Conservation (phyloP, 345 rosid species). For the Excoecaria cochinchinensis region DNA sequence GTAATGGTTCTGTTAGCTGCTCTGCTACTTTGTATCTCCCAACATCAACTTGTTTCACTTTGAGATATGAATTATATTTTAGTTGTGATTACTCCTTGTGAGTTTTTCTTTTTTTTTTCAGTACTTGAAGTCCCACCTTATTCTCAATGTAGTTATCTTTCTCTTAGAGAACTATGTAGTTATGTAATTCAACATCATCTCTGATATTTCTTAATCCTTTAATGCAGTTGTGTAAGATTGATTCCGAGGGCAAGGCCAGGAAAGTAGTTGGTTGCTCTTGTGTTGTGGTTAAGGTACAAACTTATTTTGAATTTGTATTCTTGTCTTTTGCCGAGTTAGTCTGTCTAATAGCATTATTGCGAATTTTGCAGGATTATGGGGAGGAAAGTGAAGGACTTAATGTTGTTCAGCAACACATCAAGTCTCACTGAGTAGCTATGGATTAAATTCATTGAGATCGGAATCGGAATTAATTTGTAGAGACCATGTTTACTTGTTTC, state of each 20-base stretch:
- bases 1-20: background rate
- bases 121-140: background rate
- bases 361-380: slow-evolving; percentile 17
- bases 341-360: background rate
- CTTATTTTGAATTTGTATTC: background rate
- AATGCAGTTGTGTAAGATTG: slow-evolving; percentile 78
- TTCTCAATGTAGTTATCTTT: background rate
- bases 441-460: background rate
- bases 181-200: background rate
- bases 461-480: background rate
- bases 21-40: background rate
- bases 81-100: background rate
- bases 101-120: background rate
- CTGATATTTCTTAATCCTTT: background rate
- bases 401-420: slow-evolving; percentile 24
- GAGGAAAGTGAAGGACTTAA: slow-evolving; percentile 26
- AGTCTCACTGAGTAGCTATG: slow-evolving; percentile 13
- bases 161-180: background rate
- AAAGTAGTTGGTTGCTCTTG: slow-evolving; percentile 91
- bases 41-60: background rate
- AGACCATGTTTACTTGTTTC: background rate
- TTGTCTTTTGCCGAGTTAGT: background rate
- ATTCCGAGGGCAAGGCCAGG: slow-evolving; percentile 81
- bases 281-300: slow-evolving; percentile 66
- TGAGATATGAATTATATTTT: background rate